phyloP scores from a whole-genome alignment of 345 rosid species.

The Rhizophora mangle region DNA sequence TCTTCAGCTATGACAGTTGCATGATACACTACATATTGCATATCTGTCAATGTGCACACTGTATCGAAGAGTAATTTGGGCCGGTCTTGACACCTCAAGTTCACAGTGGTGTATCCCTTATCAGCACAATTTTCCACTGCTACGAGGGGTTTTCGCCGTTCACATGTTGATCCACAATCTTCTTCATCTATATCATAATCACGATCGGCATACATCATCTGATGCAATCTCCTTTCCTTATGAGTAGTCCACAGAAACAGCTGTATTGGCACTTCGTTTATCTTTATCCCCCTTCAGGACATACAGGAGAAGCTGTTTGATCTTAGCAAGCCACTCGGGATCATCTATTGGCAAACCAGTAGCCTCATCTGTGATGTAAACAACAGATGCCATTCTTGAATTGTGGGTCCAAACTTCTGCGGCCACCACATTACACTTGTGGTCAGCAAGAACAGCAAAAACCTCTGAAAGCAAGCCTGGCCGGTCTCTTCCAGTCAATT shows the following conservation, averaged over 20 bases:
- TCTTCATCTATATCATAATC: constrained; percentile 48
- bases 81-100: constrained; percentile 61
- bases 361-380: constrained; percentile 55
- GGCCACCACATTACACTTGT: constrained; percentile 64
- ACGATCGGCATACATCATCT: constrained; percentile 81
- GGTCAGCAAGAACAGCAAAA: constrained; percentile 68
- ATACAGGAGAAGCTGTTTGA: constrained; percentile 58
- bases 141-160: constrained; percentile 40
- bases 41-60: constrained; percentile 75
- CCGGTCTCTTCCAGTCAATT: constrained; percentile 70
- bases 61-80: constrained; percentile 74
- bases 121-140: constrained; percentile 56
- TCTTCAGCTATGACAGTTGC: constrained; percentile 66
- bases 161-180: constrained; percentile 33
- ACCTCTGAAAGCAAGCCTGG: constrained; percentile 79
- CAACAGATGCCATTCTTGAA: constrained; percentile 75
- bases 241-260: constrained; percentile 65
- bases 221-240: constrained; percentile 70
- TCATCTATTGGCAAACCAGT: constrained; percentile 53
- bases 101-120: constrained; percentile 69
- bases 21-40: constrained; percentile 75
- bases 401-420: constrained; percentile 90
- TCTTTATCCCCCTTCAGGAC: constrained; percentile 64
- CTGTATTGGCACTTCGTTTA: constrained; percentile 55
- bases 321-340: constrained; percentile 45